Base-by-base conservation (phyloP, 345 rosid genomes). In the Aquilaria malaccensis region DNA sequence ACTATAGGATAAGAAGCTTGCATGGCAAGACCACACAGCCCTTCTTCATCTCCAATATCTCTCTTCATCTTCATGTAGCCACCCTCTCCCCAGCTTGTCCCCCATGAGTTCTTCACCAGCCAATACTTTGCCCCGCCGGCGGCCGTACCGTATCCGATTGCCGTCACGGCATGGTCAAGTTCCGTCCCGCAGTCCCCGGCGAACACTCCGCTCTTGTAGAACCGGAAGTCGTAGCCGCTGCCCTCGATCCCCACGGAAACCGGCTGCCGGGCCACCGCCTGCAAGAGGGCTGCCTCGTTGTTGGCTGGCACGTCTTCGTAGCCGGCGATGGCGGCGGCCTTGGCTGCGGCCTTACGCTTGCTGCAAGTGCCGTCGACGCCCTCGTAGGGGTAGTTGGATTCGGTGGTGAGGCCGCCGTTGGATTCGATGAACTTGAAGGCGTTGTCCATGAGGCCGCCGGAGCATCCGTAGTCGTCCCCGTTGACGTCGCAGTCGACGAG, bases 71-170 rank as follows among this genome's bases (percentile, higher is more conserved):
- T 80, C 47, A 83, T 78, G 53, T 72, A 83, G 33, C 89, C 94
- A 6, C 43, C 13, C 55, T 86, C 89, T 2, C 85, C 87, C 87
- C 87, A 86, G 30, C 60, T 15, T 0, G 46, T 30, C 3, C 89
- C 89, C 87, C 94, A 83, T 2, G 94, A 86, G 59, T 83, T 83
- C 85, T 83, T 83, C 12, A 77, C 70, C 68, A 79, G 46, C 88
- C 85, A 84, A 51, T 84, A 84, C 67, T 77, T 76, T 2, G 67
- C 65, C 32, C 85, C 87, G 5, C 65, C 76, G 1, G n/a, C 13
- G 48, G 33, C 62, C 14, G 59, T 62, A 11, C 86, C 89, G 2
- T 84, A 86, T n/a, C 94, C 94, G 37, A 86, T 70, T 0, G 78
- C 60, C 1, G 84, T 78, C 31, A 82, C 79, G 1, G 75, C 85